A percentile compares a stretch with the other conserved stretches of the same genome.
phyloP scores from a whole-genome alignment of 768 basidiomycete species.

The Amanita subjunquillea region DNA sequence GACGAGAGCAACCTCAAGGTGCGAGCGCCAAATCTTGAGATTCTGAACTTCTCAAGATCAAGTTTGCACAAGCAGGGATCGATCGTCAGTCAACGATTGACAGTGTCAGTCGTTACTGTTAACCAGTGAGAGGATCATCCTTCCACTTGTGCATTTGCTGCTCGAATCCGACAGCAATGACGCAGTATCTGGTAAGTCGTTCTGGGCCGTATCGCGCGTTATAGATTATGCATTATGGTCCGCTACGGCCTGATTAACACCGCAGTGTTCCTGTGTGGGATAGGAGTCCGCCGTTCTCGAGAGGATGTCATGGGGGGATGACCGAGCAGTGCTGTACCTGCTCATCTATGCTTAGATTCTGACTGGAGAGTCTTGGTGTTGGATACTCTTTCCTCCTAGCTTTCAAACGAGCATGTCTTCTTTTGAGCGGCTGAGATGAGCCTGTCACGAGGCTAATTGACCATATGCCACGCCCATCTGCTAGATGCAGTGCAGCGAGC shows the following conservation, averaged over 20 bases:
- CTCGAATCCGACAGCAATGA: neutral
- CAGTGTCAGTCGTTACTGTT: neutral
- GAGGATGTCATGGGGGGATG: neutral
- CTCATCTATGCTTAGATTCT: neutral
- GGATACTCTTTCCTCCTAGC: neutral
- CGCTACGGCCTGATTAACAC: neutral
- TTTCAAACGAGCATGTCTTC: neutral
- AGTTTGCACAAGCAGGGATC: neutral
- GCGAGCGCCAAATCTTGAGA: neutral
- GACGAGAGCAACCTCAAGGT: neutral
- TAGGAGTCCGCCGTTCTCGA: neutral
- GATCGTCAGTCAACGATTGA: constrained; percentile 4
- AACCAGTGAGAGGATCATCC: neutral
- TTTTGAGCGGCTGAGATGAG: neutral
- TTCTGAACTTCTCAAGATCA: constrained; percentile 5
- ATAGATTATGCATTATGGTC: too few relatives aligned
- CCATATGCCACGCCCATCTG: neutral
- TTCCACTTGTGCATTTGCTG: neutral
- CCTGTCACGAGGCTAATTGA: neutral
- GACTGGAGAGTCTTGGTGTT: neutral
- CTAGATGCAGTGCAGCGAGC: neutral
- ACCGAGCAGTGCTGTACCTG: neutral
- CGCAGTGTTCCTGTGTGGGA: neutral
- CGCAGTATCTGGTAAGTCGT: neutral
- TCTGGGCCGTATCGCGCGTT: neutral